These are phyloP conservation scores for Fusarium agapanthi DNA, from an alignment of 2,329 filamentous ascomycete genomes.

Conservation along the genomic window DNA sequence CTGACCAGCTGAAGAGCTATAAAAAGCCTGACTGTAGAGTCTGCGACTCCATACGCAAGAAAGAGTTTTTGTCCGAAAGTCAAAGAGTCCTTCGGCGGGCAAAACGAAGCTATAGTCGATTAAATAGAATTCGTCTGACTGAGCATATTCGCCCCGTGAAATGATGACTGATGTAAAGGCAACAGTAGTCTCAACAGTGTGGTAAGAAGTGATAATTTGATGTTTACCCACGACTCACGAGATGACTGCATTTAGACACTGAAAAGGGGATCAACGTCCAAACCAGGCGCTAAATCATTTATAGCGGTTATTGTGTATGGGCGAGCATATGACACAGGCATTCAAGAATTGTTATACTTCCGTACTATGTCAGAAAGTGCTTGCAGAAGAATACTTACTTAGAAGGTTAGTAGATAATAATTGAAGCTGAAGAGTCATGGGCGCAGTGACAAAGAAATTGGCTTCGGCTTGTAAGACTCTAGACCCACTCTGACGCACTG, in stretches of 20 bases:
- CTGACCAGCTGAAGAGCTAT: too few species aligned
- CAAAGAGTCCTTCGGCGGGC: too few species aligned
- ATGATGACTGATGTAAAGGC: too few species aligned
- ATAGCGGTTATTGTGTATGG: background rate
- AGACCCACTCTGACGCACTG: conserved; percentile 43
- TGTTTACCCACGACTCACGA: background rate
- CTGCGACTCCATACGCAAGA: too few species aligned
- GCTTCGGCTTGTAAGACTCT: background rate
- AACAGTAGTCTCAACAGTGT: too few species aligned
- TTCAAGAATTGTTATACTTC: background rate
- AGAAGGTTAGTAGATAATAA: background rate
- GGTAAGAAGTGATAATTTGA: background rate
- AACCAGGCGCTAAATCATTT: background rate
- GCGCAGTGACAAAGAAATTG: background rate
- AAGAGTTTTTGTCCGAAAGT: too few species aligned
- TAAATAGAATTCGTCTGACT: too few species aligned
- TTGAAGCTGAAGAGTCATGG: background rate
- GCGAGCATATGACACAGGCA: background rate
- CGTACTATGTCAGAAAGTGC: background rate
- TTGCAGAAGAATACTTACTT: background rate
- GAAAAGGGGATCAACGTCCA: background rate
- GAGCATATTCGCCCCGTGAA: too few species aligned
- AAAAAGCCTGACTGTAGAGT: too few species aligned
- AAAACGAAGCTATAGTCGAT: too few species aligned
- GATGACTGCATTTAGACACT: background rate